Conservation (phyloP, 352 stramenopile genomes). For the Phytophthora lateralis region DNA sequence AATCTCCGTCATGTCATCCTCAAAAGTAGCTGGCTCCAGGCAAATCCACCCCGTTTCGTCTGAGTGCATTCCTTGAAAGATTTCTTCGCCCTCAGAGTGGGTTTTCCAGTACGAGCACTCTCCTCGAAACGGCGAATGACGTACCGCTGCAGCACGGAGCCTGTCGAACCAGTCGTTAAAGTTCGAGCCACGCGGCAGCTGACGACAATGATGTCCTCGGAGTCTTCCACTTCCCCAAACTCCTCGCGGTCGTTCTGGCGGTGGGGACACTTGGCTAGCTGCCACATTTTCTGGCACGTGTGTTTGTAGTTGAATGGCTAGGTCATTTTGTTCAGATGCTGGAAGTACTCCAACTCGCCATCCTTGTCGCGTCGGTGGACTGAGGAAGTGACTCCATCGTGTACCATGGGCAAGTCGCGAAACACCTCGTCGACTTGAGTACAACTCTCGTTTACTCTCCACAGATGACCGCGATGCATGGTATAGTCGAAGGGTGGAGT, state of each 20-base stretch:
- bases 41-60: conserved; percentile 8
- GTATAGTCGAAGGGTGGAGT: conserved; percentile 22
- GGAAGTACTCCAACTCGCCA: conserved; percentile 15
- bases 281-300: background rate
- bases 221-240: background rate
- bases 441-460: conserved; percentile 28
- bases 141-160: conserved; percentile 7
- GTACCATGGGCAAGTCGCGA: conserved; percentile 4
- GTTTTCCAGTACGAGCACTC: conserved; percentile 5
- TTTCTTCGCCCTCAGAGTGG: conserved; percentile 13
- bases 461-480: conserved; percentile 33
- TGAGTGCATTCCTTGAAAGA: conserved; percentile 10
- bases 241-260: conserved; percentile 4
- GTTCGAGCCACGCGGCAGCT: conserved; percentile 8
- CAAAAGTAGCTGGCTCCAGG: too few species aligned
- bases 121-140: conserved; percentile 14
- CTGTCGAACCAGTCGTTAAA: background rate
- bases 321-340: conserved; percentile 3
- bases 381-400: conserved; percentile 6
- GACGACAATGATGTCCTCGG: background rate
- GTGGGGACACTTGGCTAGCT: background rate
- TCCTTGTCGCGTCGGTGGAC: conserved; percentile 9
- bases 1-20: too few species aligned
- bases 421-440: conserved; percentile 21
- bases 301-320: conserved; percentile 9